These are phyloP conservation scores for Amyloporia xantha DNA, from an alignment of 768 basidiomycete species.

Conservation along the genomic window DNA sequence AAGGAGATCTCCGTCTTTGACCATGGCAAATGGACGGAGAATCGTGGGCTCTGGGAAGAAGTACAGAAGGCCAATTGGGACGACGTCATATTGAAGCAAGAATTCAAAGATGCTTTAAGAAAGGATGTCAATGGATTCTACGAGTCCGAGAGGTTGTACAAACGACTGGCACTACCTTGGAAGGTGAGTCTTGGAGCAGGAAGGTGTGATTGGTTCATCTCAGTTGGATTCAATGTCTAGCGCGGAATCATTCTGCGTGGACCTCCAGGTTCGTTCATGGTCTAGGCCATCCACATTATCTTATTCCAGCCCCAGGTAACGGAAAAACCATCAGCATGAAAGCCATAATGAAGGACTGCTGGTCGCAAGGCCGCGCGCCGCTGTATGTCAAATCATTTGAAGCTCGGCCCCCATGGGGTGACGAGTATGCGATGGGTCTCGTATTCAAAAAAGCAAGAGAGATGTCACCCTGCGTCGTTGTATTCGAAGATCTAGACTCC, in stretches of 20 bases:
- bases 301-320: constrained; percentile 42
- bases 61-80: constrained; percentile 56
- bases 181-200: no score
- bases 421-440: constrained; percentile 57
- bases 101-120: constrained; percentile 59
- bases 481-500: constrained; percentile 66
- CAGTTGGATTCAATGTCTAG: constrained; percentile 27
- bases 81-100: constrained; percentile 64
- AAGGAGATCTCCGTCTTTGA: constrained; percentile 77
- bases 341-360: constrained; percentile 70
- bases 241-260: constrained; percentile 80
- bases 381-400: constrained; percentile 81
- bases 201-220: no score
- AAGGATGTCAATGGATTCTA: constrained; percentile 81
- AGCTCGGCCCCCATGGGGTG: constrained; percentile 53
- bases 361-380: constrained; percentile 54
- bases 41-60: constrained; percentile 48
- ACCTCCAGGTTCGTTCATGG: constrained; percentile 46
- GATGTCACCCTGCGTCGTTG: constrained; percentile 10
- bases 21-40: constrained; percentile 61
- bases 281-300: neutral
- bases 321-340: constrained; percentile 83
- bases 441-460: constrained; percentile 70
- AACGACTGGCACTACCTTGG: constrained; percentile 73
- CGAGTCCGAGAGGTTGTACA: constrained; percentile 62